These are phyloP conservation scores for Monosporozyma siamensis DNA, from an alignment of 805 yeast species.

Conservation along the genomic window DNA sequence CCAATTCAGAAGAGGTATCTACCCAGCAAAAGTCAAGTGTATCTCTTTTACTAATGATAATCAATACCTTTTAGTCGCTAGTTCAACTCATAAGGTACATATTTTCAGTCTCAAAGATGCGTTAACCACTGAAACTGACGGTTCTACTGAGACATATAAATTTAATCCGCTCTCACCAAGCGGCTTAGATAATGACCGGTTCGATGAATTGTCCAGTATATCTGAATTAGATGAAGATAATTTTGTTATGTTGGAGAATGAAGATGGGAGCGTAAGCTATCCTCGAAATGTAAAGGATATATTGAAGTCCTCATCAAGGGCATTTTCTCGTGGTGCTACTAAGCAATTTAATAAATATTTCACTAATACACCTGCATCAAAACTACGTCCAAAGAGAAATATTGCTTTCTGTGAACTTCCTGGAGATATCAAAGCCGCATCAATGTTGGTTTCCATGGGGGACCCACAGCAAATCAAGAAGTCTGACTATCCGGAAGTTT, in stretches of 20 bases:
- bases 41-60: conserved; percentile 64
- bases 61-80: conserved; percentile 61
- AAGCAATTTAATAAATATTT: conserved; percentile 77
- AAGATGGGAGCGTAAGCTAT: background rate
- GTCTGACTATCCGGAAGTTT: background rate
- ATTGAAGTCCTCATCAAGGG: conserved; percentile 66
- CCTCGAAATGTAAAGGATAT: background rate
- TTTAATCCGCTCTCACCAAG: background rate
- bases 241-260: conserved; percentile 1
- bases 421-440: conserved; percentile 27
- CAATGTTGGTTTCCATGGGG: background rate
- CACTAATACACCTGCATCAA: conserved; percentile 63
- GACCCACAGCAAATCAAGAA: background rate
- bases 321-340: conserved; percentile 67
- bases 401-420: conserved; percentile 83
- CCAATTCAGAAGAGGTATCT: conserved; percentile 70
- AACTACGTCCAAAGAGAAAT: conserved; percentile 79
- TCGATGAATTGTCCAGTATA: conserved; percentile 85
- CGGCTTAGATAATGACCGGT: conserved; percentile 26
- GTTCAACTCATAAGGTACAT: conserved; percentile 1
- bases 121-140: background rate
- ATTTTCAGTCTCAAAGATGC: background rate
- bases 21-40: conserved; percentile 69
- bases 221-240: conserved; percentile 45
- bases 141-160: background rate